Base-by-base conservation (phyloP, 1,284 basidiomycete species). In the Cutaneotrichosporon curvatum region DNA sequence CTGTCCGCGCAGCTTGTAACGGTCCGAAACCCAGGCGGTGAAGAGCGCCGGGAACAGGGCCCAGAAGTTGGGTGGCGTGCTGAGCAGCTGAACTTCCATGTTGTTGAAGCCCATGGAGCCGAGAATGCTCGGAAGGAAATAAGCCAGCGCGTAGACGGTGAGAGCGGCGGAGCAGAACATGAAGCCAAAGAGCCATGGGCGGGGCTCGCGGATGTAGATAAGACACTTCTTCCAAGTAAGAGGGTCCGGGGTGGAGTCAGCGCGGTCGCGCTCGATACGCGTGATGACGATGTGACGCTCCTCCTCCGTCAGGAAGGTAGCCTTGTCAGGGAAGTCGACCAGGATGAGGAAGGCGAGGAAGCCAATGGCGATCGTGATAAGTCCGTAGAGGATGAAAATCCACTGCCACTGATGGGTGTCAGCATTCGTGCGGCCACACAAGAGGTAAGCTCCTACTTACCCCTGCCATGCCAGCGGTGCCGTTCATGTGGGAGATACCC, bases 271-370 rank as follows among this genome's bases (percentile, higher is more conserved):
- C 45, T 75, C 55, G 48, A 76, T 71, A 28, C 74, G 65, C 9
- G 67, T 61, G 19, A 67, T 53, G 42, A 74, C 58, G 47, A 73
- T 61, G 22, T 60, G 53, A 21, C 61, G 68, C 55, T 75, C 65
- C 18, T 70, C 65, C 14, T 54, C 53, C 3, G 56, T 67, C 22
- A 76, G 62, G 67, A 76, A 75, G n/a, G 55, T 70, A 42, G 65
- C 68, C 57, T 71, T 68, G 59, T 75, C 73, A 16, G 75, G 75
- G 65, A 75, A 74, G 57, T 75, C 73, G 50, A 67, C 62, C 35
- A 65, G 56, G 38, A 61, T 39, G 36, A 64, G 40, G 34, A 37
- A 57, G 5, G 62, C 62, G 10, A 51, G 7, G 28, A 35, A 22
- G 12, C 21, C 47, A 19, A 47, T 28, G 19, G 19, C 3, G 19